Evolutionary conservation across 257 asterid genomes (phyloP).

Genomic region (Primulina eburnea): DNA sequence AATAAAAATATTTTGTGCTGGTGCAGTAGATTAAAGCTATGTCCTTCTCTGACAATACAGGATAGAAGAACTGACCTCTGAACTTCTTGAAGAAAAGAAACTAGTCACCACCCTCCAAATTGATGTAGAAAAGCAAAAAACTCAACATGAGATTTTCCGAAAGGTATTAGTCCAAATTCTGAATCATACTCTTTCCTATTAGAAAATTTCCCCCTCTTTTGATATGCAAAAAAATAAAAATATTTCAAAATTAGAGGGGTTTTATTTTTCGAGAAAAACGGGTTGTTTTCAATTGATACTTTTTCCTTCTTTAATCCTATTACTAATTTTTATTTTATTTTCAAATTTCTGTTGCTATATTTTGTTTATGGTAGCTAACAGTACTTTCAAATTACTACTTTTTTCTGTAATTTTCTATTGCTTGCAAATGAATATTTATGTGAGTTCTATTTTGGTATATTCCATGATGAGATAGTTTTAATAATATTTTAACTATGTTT

Average conservation of each 20-base stretch:
- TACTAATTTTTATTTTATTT: too few species aligned
- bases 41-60: conserved; percentile 37
- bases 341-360: not conserved
- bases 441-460: too few species aligned
- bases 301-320: not conserved
- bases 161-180: conserved; percentile 47
- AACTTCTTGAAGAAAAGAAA: conserved; percentile 61
- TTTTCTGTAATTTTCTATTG: not conserved
- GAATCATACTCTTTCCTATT: conserved; percentile 10
- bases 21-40: not conserved
- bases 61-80: conserved; percentile 65
- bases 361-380: too few species aligned
- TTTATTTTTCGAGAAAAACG: not conserved
- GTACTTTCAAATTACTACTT: too few species aligned
- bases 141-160: conserved; percentile 53
- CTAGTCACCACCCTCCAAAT: conserved; percentile 37
- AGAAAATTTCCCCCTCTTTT: not conserved
- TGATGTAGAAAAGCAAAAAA: conserved; percentile 53
- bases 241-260: not conserved
- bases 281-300: not conserved
- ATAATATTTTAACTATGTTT: too few species aligned
- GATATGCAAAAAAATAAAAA: not conserved
- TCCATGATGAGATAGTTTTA: too few species aligned
- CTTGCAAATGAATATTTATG: not conserved
- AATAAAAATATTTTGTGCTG: conserved; percentile 1